Conservation (phyloP, 345 rosid genomes). For the Sisymbrium altissimum region DNA sequence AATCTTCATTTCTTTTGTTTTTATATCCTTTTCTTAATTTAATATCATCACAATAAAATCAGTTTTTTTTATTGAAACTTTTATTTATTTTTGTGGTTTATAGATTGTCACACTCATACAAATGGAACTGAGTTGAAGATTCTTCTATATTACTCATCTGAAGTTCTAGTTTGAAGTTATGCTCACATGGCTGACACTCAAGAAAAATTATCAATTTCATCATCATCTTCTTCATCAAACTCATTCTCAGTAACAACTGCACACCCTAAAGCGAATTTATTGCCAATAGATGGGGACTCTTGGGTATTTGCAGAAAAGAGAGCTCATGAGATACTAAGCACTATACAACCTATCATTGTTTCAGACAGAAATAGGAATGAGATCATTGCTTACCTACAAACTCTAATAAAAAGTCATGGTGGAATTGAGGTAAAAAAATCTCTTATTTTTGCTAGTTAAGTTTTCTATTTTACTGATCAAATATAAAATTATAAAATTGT, state of each 20-base stretch:
- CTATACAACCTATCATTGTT: constrained; percentile 57
- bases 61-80: neutral
- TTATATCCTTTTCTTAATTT: neutral
- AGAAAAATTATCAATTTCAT: constrained; percentile 43
- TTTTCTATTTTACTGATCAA: neutral
- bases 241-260: constrained; percentile 36
- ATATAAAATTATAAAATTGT: neutral
- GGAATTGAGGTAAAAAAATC: constrained; percentile 62
- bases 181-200: constrained; percentile 57
- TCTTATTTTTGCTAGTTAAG: neutral
- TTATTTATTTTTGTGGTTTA: neutral
- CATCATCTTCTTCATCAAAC: constrained; percentile 43
- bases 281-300: constrained; percentile 49
- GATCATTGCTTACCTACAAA: constrained; percentile 52
- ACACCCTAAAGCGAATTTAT: constrained; percentile 31
- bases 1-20: neutral
- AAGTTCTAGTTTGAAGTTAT: constrained; percentile 31
- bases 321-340: constrained; percentile 62
- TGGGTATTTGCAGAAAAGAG: constrained; percentile 79
- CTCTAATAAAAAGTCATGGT: constrained; percentile 49
- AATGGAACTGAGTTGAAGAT: constrained; percentile 6
- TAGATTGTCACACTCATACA: constrained; percentile 18
- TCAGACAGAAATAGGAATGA: constrained; percentile 67
- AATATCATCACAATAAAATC: neutral
- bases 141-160: constrained; percentile 3